Conservation (phyloP, 805 yeast species). For the Candida sphagnicola region DNA sequence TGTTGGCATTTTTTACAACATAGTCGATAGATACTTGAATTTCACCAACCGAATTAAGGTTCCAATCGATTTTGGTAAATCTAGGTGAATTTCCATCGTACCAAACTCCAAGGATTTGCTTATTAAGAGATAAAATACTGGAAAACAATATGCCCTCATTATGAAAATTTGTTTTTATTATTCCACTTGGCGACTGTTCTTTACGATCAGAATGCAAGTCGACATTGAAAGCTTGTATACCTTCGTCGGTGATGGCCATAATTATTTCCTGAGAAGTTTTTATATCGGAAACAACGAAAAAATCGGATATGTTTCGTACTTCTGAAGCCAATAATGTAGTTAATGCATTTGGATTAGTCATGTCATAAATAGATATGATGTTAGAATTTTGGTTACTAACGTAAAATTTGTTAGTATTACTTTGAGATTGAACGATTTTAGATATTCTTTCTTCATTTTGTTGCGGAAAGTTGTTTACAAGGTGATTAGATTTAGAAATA, state of each 20-base stretch:
- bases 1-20: constrained; percentile 10
- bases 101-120: constrained; percentile 35
- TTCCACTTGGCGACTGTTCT: constrained; percentile 7
- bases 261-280: constrained; percentile 15
- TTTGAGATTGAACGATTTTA: constrained; percentile 28
- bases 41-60: constrained; percentile 10
- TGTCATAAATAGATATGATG: constrained; percentile 29
- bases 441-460: constrained; percentile 22
- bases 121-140: constrained; percentile 24
- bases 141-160: constrained; percentile 12
- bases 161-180: constrained; percentile 14
- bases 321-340: constrained; percentile 29
- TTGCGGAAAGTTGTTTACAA: background rate
- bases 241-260: constrained; percentile 26
- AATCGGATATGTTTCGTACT: background rate
- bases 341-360: constrained; percentile 19
- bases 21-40: constrained; percentile 10
- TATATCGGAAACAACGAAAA: background rate
- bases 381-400: constrained; percentile 26
- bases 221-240: constrained; percentile 25
- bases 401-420: constrained; percentile 27
- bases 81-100: constrained; percentile 27
- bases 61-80: constrained; percentile 15
- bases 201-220: constrained; percentile 7
- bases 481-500: constrained; percentile 13